Evolutionary conservation across 371 early-diverging fungal genomes (phyloP).

Genomic region (Lichtheimia corymbifera): DNA sequence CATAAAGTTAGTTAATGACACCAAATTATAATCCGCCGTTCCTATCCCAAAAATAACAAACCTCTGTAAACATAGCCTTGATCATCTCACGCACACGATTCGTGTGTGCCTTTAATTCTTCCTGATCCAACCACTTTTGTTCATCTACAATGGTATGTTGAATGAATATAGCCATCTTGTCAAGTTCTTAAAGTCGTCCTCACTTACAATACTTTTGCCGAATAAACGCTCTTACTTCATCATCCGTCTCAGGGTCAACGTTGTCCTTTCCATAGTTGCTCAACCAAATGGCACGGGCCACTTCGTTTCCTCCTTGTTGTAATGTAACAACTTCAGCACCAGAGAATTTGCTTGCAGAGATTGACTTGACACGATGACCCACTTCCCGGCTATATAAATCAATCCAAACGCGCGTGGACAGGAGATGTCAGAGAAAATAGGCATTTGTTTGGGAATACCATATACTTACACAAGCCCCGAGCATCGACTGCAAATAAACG

Average conservation of each 20-base stretch:
- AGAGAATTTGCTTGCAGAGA: conserved; percentile 66
- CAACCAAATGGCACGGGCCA: conserved; percentile 39
- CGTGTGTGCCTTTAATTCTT: conserved; percentile 23
- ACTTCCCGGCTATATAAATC: conserved; percentile 71
- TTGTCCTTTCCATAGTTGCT: conserved; percentile 23
- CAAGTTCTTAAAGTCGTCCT: neutral
- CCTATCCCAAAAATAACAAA: neutral
- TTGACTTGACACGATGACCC: conserved; percentile 70
- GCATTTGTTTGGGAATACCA: neutral
- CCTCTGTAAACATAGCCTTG: conserved; percentile 28
- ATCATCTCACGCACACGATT: conserved; percentile 28
- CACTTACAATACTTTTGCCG: conserved; percentile 40
- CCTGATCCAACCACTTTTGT: conserved; percentile 45
- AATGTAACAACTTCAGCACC: conserved; percentile 58
- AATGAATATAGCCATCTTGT: neutral
- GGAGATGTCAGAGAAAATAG: neutral
- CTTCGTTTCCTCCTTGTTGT: conserved; percentile 64
- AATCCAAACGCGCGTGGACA: no score
- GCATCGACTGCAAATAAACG: conserved; percentile 66
- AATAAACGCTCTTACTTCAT: conserved; percentile 43
- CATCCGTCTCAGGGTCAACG: conserved; percentile 40
- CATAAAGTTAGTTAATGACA: conserved; percentile 6
- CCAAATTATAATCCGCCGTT: neutral
- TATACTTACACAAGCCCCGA: conserved; percentile 65
- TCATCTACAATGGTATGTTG: conserved; percentile 21